phyloP scores from a whole-genome alignment of 352 stramenopile species.

The Plasmopara viticola region DNA sequence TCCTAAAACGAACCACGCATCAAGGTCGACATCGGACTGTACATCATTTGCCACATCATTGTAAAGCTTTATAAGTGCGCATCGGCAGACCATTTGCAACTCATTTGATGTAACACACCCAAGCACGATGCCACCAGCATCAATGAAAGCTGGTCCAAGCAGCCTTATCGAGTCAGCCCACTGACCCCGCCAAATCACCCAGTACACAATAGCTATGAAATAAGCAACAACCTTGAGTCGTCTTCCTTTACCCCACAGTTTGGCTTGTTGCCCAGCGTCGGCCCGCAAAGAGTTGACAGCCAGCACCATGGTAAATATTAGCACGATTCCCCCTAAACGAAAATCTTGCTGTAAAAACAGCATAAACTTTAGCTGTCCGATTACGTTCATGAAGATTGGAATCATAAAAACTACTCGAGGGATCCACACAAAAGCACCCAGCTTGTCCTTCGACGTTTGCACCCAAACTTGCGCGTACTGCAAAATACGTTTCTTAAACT shows the following conservation, averaged over 20 bases:
- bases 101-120: conserved; percentile 37
- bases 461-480: conserved; percentile 40
- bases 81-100: conserved; percentile 33
- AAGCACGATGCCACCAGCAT: conserved; percentile 57
- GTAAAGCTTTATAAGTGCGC: conserved; percentile 45
- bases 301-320: conserved; percentile 26
- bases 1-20: conserved; percentile 64
- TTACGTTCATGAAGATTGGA: conserved; percentile 60
- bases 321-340: conserved; percentile 30
- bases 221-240: conserved; percentile 64
- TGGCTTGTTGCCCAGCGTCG: conserved; percentile 24
- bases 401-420: conserved; percentile 44
- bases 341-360: conserved; percentile 59
- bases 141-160: conserved; percentile 51
- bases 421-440: conserved; percentile 48
- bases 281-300: conserved; percentile 30
- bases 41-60: conserved; percentile 43
- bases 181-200: conserved; percentile 48
- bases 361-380: conserved; percentile 71
- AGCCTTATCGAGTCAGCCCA: conserved; percentile 41
- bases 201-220: conserved; percentile 46
- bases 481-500: conserved; percentile 35
- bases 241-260: conserved; percentile 59
- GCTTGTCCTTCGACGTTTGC: conserved; percentile 56
- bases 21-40: conserved; percentile 55